Evolutionary conservation across 768 basidiomycete genomes (phyloP).

Genomic region (Butyriboletus loyo): DNA sequence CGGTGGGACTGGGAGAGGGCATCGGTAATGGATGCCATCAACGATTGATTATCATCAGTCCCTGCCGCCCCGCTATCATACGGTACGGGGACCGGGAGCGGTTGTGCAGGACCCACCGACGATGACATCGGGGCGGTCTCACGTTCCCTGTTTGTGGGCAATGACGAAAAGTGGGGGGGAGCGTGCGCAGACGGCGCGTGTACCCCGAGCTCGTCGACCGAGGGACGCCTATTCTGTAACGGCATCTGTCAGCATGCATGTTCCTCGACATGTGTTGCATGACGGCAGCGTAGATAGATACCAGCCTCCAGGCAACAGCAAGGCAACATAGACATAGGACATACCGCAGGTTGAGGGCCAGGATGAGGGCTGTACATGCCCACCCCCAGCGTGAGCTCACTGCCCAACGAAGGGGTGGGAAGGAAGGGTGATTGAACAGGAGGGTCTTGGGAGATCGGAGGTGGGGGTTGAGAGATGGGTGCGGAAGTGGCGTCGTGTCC

Average conservation of each 20-base stretch:
- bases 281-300: constrained; percentile 2
- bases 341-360: constrained; percentile 15
- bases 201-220: constrained; percentile 28
- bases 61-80: constrained; percentile 2
- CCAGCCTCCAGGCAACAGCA: constrained; percentile 22
- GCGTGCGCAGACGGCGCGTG: constrained; percentile 3
- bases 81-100: constrained; percentile 8
- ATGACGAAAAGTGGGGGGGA: constrained; percentile 55
- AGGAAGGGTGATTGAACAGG: constrained; percentile 20
- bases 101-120: not conserved
- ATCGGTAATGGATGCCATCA: constrained; percentile 38
- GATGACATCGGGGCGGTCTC: constrained; percentile 25
- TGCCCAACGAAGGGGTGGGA: constrained; percentile 33
- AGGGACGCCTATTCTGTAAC: constrained; percentile 18
- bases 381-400: constrained; percentile 26
- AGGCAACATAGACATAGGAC: constrained; percentile 11
- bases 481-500: constrained; percentile 3
- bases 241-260: constrained; percentile 11
- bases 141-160: constrained; percentile 47
- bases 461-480: not conserved
- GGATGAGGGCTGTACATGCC: constrained; percentile 6
- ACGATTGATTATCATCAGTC: constrained; percentile 29
- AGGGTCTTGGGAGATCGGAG: constrained; percentile 1
- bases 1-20: constrained; percentile 33
- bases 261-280: constrained; percentile 10